A percentile compares a stretch with the other conserved stretches of the same genome.
Evolutionary conservation across 371 early-diverging fungal species (phyloP).

Genomic region (Lichtheimia ramosa): DNA sequence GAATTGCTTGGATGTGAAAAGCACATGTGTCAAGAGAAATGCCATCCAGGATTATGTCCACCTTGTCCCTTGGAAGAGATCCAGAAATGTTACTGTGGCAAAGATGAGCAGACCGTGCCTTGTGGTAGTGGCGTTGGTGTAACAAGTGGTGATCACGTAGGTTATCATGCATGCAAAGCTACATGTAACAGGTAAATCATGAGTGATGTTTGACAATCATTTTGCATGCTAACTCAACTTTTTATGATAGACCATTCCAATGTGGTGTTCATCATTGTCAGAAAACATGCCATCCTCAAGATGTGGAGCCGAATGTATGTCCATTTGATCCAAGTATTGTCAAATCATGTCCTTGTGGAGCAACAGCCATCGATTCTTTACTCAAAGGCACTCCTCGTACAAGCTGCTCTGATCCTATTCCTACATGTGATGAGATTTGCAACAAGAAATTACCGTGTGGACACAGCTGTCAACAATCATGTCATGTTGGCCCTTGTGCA

Average conservation of each 20-base stretch:
- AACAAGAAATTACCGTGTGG: conserved; percentile 67
- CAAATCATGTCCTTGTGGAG: conserved; percentile 84
- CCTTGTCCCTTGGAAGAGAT: conserved; percentile 59
- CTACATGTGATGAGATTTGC: conserved; percentile 73
- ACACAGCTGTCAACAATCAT: conserved; percentile 70
- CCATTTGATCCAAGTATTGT: conserved; percentile 68
- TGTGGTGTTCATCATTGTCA: conserved; percentile 84
- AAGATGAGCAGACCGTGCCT: conserved; percentile 49
- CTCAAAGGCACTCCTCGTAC: conserved; percentile 35
- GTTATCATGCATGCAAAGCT: conserved; percentile 64
- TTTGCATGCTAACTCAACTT: conserved; percentile 1
- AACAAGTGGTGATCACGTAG: conserved; percentile 36
- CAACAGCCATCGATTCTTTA: conserved; percentile 31
- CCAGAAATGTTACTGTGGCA: conserved; percentile 76
- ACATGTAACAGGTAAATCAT: conserved; percentile 56
- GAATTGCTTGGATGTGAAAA: conserved; percentile 72
- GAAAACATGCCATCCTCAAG: conserved; percentile 69
- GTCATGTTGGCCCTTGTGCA: conserved; percentile 77
- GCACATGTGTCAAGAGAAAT: conserved; percentile 64
- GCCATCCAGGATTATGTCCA: conserved; percentile 71
- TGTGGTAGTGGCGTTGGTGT: conserved; percentile 60
- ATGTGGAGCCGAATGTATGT: conserved; percentile 56
- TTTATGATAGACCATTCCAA: conserved; percentile 39
- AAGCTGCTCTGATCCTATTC: conserved; percentile 77
- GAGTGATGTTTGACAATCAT: conserved; percentile 15